Percentiles rank a stretch among this genome's conserved stretches.
Conservation (phyloP, 2,329 filamentous ascomycete species). For the Penicillium palitans region DNA sequence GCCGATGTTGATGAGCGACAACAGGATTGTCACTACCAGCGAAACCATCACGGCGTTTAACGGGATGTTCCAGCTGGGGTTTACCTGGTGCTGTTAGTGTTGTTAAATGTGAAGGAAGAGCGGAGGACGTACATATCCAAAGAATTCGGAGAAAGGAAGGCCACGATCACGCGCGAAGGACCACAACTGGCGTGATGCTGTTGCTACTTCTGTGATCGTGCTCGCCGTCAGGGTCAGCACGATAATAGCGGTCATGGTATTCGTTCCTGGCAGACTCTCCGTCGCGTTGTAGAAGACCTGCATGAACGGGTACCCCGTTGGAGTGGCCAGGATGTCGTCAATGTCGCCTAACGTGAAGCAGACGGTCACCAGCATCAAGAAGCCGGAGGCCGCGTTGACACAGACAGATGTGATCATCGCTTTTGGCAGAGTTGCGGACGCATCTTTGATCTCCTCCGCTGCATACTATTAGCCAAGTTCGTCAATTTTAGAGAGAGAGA, state of each 20-base stretch:
- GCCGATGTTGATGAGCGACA: slow-evolving; percentile 4
- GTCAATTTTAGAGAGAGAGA: background rate
- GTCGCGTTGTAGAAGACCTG: slow-evolving; percentile 38
- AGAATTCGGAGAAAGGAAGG: slow-evolving; percentile 33
- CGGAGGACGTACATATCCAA: slow-evolving; percentile 13
- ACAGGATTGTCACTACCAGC: background rate
- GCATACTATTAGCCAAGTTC: background rate
- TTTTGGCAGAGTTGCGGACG: slow-evolving; percentile 37
- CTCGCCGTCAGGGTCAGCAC: slow-evolving; percentile 42
- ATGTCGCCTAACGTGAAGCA: slow-evolving; percentile 41
- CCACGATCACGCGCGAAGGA: slow-evolving; percentile 48
- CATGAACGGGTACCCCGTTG: slow-evolving; percentile 37
- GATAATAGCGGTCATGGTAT: slow-evolving; percentile 48
- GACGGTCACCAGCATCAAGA: slow-evolving; percentile 42
- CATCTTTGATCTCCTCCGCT: slow-evolving; percentile 44
- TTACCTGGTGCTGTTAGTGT: slow-evolving; percentile 5
- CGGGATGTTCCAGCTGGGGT: slow-evolving; percentile 2
- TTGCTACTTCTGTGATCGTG: slow-evolving; percentile 36
- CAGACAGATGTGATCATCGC: slow-evolving; percentile 40
- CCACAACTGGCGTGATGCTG: slow-evolving; percentile 38
- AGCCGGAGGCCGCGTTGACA: slow-evolving; percentile 42
- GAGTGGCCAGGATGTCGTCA: slow-evolving; percentile 25
- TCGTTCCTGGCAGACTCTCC: slow-evolving; percentile 42
- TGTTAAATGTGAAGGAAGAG: too few relatives aligned
- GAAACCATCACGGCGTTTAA: slow-evolving; percentile 15